Evolutionary conservation across 2,329 filamentous ascomycete genomes (phyloP).

Genomic region (Aspergillus pseudonomiae): DNA sequence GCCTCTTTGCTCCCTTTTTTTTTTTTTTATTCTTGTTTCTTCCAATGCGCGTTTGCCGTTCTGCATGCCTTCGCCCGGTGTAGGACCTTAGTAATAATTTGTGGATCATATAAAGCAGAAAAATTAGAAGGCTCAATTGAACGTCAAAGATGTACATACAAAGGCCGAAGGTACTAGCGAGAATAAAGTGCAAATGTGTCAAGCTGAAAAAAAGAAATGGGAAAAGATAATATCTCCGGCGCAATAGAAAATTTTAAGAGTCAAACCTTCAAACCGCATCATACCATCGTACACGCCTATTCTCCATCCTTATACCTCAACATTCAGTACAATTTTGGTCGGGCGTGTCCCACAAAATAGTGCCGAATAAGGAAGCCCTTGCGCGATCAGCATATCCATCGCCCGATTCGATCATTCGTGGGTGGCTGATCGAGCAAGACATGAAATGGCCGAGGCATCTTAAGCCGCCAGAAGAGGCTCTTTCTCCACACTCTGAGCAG

Average conservation of each 20-base stretch:
- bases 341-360: constrained; percentile 10
- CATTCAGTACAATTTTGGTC: constrained; percentile 10
- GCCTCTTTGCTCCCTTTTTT: no score
- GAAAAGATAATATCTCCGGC: constrained; percentile 8
- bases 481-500: constrained; percentile 31
- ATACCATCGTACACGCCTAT: constrained; percentile 27
- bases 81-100: not conserved
- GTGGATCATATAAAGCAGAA: not conserved
- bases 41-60: not conserved
- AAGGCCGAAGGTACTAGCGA: constrained; percentile 9
- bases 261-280: constrained; percentile 15
- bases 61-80: not conserved
- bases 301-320: constrained; percentile 12
- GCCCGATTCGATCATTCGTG: not conserved
- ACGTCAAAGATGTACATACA: constrained; percentile 8
- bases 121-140: constrained; percentile 5
- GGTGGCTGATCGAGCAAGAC: not conserved
- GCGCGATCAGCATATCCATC: not conserved
- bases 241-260: constrained; percentile 4
- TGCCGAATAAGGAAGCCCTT: not conserved
- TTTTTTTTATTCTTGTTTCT: no score
- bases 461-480: constrained; percentile 40
- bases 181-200: not conserved
- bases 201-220: constrained; percentile 6
- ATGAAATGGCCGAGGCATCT: constrained; percentile 2